A percentile compares a stretch with the other conserved stretches of the same genome.
These are phyloP conservation scores for Penicillium samsonianum DNA, from an alignment of 495 filamentous ascomycete genomes.

Conservation along the genomic window DNA sequence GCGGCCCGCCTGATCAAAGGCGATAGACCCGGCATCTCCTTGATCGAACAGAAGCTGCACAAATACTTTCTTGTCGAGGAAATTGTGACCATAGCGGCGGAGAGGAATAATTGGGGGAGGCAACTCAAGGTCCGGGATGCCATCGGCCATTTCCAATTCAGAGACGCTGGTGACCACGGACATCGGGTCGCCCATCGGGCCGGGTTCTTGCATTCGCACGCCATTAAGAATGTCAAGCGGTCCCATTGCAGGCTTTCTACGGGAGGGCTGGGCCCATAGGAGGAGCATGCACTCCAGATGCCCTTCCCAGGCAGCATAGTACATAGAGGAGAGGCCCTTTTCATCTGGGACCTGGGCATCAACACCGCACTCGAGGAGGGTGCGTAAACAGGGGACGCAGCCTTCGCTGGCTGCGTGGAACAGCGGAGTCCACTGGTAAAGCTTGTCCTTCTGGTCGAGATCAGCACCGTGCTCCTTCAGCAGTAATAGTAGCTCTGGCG, in stretches of 20 bases:
- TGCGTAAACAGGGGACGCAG: constrained; percentile 81
- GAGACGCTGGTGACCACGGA: constrained; percentile 53
- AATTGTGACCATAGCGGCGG: constrained; percentile 94
- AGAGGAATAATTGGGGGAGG: constrained; percentile 96
- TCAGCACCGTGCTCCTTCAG: constrained; percentile 87
- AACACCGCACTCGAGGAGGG: constrained; percentile 73
- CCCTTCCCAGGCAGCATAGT: constrained; percentile 98
- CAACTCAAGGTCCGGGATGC: constrained; percentile 87
- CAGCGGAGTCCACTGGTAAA: constrained; percentile 95
- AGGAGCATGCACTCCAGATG: constrained; percentile 92
- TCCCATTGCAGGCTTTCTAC: constrained; percentile 25
- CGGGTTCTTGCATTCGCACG: constrained; percentile 37
- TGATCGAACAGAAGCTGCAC: constrained; percentile 86
- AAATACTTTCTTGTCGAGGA: constrained; percentile 94
- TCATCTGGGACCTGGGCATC: constrained; percentile 79
- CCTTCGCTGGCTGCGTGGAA: constrained; percentile 98
- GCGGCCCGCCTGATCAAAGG: constrained; percentile 93
- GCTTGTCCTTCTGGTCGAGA: constrained; percentile 86
- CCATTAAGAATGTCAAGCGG: constrained; percentile 43
- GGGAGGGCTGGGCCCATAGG: constrained; percentile 58
- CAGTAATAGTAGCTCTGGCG: constrained; percentile 72
- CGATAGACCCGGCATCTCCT: constrained; percentile 65
- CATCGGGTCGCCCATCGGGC: constrained; percentile 31
- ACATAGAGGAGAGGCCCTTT: constrained; percentile 91
- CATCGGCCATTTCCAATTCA: constrained; percentile 75